phyloP scores from a whole-genome alignment of 306 rosid species.

The Biancaea sappan region DNA sequence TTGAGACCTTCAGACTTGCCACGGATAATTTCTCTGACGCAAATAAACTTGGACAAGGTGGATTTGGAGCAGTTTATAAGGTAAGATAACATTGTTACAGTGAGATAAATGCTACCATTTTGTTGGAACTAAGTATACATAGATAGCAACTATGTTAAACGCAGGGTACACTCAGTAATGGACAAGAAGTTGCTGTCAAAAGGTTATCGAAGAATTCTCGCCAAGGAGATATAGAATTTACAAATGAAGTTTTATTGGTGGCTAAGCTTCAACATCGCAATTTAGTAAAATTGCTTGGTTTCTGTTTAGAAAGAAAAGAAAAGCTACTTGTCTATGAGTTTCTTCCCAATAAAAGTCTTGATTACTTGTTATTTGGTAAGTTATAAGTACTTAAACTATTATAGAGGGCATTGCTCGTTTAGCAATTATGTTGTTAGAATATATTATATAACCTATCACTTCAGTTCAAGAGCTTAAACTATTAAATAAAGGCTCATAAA shows the following conservation, averaged over 20 bases:
- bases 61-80: constrained; percentile 23
- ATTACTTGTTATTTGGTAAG: constrained; percentile 53
- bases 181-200: constrained; percentile 28
- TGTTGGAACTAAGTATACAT: no score
- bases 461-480: no score
- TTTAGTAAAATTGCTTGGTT: constrained; percentile 35
- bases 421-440: no score
- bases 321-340: constrained; percentile 51
- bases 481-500: no score
- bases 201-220: constrained; percentile 16
- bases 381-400: not conserved
- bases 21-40: not conserved
- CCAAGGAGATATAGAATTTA: constrained; percentile 42
- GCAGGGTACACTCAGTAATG: constrained; percentile 26
- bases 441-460: no score
- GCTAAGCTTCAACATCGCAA: constrained; percentile 32
- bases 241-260: constrained; percentile 43
- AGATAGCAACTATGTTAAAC: no score
- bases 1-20: constrained; percentile 1
- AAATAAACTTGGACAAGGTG: constrained; percentile 19
- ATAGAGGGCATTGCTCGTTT: no score
- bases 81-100: no score
- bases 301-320: constrained; percentile 20
- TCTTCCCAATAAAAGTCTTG: constrained; percentile 48
- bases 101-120: no score